phyloP scores from a whole-genome alignment of 1,284 basidiomycete genomes.

The Heterobasidion occidentale region DNA sequence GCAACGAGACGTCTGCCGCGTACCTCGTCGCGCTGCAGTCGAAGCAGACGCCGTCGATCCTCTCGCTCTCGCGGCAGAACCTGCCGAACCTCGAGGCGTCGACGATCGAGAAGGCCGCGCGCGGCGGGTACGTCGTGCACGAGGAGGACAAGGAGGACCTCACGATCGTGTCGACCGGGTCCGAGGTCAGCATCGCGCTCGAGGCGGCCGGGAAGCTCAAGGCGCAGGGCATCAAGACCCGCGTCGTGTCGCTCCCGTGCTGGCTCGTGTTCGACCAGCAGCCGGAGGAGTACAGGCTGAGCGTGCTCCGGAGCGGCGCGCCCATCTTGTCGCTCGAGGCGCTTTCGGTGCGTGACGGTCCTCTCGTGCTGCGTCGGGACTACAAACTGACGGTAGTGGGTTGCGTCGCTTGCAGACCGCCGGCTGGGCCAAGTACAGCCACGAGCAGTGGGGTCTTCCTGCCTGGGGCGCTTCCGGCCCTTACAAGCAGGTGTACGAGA shows the following conservation, averaged over 20 bases:
- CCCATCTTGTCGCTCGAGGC: conserved; percentile 91
- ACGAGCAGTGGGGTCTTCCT: conserved; percentile 80
- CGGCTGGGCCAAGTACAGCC: conserved; percentile 84
- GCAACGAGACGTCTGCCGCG: conserved; percentile 89
- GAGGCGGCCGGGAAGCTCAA: conserved; percentile 79
- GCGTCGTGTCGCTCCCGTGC: conserved; percentile 85
- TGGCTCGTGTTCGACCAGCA: conserved; percentile 89
- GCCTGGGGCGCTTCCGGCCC: conserved; percentile 88
- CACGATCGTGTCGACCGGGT: conserved; percentile 85
- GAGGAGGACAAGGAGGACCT: conserved; percentile 74
- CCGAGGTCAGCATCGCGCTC: conserved; percentile 81
- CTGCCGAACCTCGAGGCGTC: conserved; percentile 89
- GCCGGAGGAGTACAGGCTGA: conserved; percentile 71
- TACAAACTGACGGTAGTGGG: neutral
- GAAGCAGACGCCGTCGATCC: conserved; percentile 74
- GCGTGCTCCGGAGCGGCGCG: conserved; percentile 82
- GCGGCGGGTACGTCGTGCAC: conserved; percentile 87
- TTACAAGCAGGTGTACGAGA: conserved; percentile 83
- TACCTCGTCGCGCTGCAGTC: conserved; percentile 78
- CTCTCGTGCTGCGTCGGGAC: neutral
- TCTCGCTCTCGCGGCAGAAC: conserved; percentile 89
- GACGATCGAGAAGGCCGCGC: conserved; percentile 75
- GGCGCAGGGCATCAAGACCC: conserved; percentile 71
- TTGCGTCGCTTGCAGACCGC: conserved; percentile 37
- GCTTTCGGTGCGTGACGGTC: conserved; percentile 40